Base-by-base conservation (phyloP, 805 yeast genomes). In the Metschnikowia sp. region DNA sequence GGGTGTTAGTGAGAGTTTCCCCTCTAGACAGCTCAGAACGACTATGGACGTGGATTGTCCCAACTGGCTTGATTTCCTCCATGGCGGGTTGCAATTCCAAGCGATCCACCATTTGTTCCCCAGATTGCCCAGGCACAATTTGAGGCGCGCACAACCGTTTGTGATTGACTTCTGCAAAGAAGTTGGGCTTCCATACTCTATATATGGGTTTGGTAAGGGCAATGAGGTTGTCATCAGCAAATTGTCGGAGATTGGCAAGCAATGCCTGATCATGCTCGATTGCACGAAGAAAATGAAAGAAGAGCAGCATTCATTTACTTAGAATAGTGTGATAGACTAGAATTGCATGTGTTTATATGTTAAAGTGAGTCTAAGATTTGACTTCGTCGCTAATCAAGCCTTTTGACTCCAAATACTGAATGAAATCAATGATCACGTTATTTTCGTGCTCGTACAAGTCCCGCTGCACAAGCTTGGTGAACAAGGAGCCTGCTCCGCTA, bases 1-100 rank as follows among this genome's bases (percentile, higher is more conserved):
- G 13, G 96, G 96, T 1, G 77, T 81, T 8, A 77, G 84, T 37
- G 97, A 89, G 63, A 76, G 89, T 8, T 89, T 89, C 60, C 79
- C 84, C 0, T 83, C 86, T 50, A 77, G 94, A 53, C 96, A 89
- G 66, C 61, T 89, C 3, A 76, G 97, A 57, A 90, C 97, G 1
- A 89, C 96, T 3, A 90, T 89, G 96, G 97, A 89, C 62, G 96
- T 89, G 32, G 92, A 86, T 57, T 89, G 97, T 69, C 96, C 97
- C 2, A 84, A 79, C 52, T 89, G 96, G 96, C 74, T 89, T 41
- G 97, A 89, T 63, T 90, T 81, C 58, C 74, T 89, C 60, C 97
- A 89, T 60, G 97, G 97, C 8, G 97, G 97, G 0, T 75, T 89
- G 45, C 97, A 89, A 65, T 89, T 88, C 70, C 97, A 89, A 63